A percentile compares a stretch with the other conserved stretches of the same genome.
These are phyloP conservation scores for Pyrenula aspistea DNA, from an alignment of 495 filamentous ascomycete species.

Conservation along the genomic window DNA sequence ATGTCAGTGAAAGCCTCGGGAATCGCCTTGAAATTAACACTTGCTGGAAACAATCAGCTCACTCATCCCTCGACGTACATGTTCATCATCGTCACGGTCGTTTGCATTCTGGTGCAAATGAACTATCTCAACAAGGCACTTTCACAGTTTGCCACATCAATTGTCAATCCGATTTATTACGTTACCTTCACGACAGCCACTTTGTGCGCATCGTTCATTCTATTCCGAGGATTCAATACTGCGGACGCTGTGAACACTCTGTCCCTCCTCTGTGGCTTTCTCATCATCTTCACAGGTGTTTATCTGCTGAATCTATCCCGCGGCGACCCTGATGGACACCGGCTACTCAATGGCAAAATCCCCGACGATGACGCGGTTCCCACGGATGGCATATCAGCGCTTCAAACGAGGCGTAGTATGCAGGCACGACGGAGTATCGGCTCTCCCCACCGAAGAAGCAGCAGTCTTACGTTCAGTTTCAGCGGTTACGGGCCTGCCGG, in stretches of 20 bases:
- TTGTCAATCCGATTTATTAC: slow-evolving; percentile 97
- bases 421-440: slow-evolving; percentile 65
- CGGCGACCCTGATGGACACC: slow-evolving; percentile 71
- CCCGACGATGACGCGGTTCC: slow-evolving; percentile 64
- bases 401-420: slow-evolving; percentile 86
- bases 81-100: slow-evolving; percentile 80
- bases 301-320: slow-evolving; percentile 94
- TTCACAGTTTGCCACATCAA: slow-evolving; percentile 90
- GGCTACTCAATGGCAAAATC: slow-evolving; percentile 48
- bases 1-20: slow-evolving; percentile 99
- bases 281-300: slow-evolving; percentile 93
- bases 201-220: slow-evolving; percentile 89
- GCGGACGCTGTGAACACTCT: slow-evolving; percentile 87
- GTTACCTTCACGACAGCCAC: slow-evolving; percentile 98
- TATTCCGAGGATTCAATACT: slow-evolving; percentile 96
- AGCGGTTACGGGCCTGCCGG: slow-evolving; percentile 21
- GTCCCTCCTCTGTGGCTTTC: slow-evolving; percentile 84
- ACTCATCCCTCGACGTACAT: slow-evolving; percentile 89
- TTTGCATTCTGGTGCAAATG: slow-evolving; percentile 97
- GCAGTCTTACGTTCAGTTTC: slow-evolving; percentile 37
- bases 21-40: slow-evolving; percentile 87
- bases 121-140: slow-evolving; percentile 99
- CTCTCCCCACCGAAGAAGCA: slow-evolving; percentile 38
- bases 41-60: slow-evolving; percentile 89
- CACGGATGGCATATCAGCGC: slow-evolving; percentile 79